Evolutionary conservation across 495 filamentous ascomycete species (phyloP), one percentile per base, ranked within the genome.

Genomic region (Cercophora sp.): DNA sequence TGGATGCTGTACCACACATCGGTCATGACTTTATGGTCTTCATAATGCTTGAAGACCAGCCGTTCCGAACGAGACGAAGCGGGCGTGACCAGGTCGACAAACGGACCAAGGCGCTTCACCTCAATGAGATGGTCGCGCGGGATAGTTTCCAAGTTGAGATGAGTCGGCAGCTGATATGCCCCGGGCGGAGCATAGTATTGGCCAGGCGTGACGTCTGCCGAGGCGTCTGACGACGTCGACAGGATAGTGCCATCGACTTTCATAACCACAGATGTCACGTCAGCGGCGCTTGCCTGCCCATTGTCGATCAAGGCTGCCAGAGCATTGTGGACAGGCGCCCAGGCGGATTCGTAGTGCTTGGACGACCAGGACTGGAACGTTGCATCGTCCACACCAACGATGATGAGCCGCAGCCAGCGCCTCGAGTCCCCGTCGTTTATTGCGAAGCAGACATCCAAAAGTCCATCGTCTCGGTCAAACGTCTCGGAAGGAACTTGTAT

Each of bases 11-110:
- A 29, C 43, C 43, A 47, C 6, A 32, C 13, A 10, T 27, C 25
- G 22, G 43, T 18, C 5, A 47, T 47, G 43, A 18, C 43, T 8
- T 32, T 27, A 15, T 25, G 9, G 13, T 47, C 24, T 19, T 18
- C 15, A 27, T 47, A 47, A 19, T 47, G 26, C 43, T 47, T 47
- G 43, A 47, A 47, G 43, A 47, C 43, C 25, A 47, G 43, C 22
- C 25, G 23, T 31, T 32, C 43, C 43, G 43, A 32, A 16, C 13
- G 43, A 13, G 23, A n/a, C 43, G 43, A 32, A 15, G 20, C 22
- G 15, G 43, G 43, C 43, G 22, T 32, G 43, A 47, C 43, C 3
- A 47, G n/a, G 43, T 47, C 43, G 26, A 18, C 25, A 15, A 27
- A 47, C 8, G 43, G 6, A n/a, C 15, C 43, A 27, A 47, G 25